Evolutionary conservation across 768 basidiomycete genomes (phyloP).

Genomic region (Hygrophorus russula): DNA sequence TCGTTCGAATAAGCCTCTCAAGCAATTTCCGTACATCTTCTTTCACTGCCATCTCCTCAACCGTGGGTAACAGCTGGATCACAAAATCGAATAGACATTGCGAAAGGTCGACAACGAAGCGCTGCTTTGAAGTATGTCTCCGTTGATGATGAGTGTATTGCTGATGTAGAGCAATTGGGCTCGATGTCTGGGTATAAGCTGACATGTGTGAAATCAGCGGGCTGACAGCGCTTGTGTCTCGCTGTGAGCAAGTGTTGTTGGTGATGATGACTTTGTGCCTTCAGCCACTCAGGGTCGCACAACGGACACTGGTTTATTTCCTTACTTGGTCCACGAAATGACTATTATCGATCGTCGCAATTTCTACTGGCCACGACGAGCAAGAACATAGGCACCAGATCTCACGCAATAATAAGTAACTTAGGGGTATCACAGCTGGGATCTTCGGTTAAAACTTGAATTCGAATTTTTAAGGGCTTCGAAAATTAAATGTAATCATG

Average conservation of each 20-base stretch:
- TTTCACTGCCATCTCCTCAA: constrained; percentile 87
- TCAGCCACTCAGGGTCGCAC: neutral
- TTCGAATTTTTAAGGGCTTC: no score
- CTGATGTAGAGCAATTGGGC: constrained; percentile 23
- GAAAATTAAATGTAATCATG: no score
- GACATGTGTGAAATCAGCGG: constrained; percentile 16
- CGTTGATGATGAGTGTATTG: constrained; percentile 18
- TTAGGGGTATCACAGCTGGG: no score
- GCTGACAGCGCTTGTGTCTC: no score
- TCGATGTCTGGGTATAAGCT: constrained; percentile 30
- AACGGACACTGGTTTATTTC: neutral
- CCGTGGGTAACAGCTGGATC: constrained; percentile 79
- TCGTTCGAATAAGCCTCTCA: constrained; percentile 89
- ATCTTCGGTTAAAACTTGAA: no score
- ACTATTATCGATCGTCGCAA: no score
- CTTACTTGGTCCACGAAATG: no score
- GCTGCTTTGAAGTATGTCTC: constrained; percentile 39
- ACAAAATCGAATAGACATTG: constrained; percentile 92
- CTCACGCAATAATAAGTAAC: no score
- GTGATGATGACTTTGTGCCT: no score
- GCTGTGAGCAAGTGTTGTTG: no score
- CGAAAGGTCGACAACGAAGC: constrained; percentile 72
- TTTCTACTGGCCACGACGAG: no score
- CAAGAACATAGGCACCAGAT: no score
- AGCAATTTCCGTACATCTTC: constrained; percentile 93